Evolutionary conservation across 192 early-diverging fungal genomes (phyloP), one percentile per base, ranked within the genome.

Genomic region (Rhizophagus clarus): DNA sequence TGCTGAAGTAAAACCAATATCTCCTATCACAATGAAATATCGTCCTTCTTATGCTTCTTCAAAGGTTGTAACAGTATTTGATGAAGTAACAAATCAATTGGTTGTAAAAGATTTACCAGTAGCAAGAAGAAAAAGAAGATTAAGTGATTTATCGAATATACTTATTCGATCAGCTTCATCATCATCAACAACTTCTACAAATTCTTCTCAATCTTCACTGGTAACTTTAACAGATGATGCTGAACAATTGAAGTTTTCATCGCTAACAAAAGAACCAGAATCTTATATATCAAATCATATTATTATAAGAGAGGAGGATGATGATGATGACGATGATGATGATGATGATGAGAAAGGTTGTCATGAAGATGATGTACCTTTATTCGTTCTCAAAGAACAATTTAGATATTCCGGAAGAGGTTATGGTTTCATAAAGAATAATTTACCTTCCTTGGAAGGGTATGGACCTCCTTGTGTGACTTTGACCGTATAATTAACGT

Each of bases 331-430:
- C 9, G 14, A 74, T 60, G 8, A 29, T 74, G 49, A 60, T 60
- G 72, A 74, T 60, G 9, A 47, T 31, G 73, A 74, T 29, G 47
- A 74, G 9, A 51, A 34, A 60, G 26, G 7, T 24, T 49, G 26
- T 24, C 29, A 60, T 51, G 29, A 60, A 74, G 73, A 74, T 51
- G 28, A 74, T 31, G 73, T 74, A 10, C 73, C 73, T 61, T 74
- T 74, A 51, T 74, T 61, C 20, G 73, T 74, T 51, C 56, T 74
- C 6, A 74, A 61, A 51, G 73, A 74, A 61, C 73, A 74, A 51
- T 74, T 61, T 74, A 60, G 26, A 6, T 74, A 74, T 74, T 74
- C 73, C 32, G 73, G 73, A 31, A 34, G 73, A 32, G 56, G 56
- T 29, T 61, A 24, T 32, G 45, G 10, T 47, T 17, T n/a, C 12